These are phyloP conservation scores for Calonectria leucothoes DNA, from an alignment of 2,329 filamentous ascomycete genomes.

Conservation along the genomic window DNA sequence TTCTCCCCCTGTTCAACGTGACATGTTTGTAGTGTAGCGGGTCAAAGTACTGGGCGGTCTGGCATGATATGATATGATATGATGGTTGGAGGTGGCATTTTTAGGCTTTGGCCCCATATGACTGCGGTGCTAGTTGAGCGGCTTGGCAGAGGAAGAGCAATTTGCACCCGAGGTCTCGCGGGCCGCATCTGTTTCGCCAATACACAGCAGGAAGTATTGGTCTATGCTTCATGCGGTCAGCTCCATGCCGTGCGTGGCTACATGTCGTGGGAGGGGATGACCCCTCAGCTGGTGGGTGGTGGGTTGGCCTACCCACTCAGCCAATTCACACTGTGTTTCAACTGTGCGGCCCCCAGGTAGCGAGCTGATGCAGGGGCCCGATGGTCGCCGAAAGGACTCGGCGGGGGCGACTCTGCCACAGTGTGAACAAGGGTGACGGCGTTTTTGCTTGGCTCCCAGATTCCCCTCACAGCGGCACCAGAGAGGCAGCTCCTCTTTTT, in stretches of 20 bases:
- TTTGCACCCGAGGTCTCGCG: neutral
- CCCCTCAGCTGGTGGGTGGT: conserved; percentile 19
- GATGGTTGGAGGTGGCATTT: neutral
- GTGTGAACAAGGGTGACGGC: neutral
- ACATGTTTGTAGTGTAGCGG: neutral
- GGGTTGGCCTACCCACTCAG: neutral
- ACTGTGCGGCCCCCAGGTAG: conserved; percentile 1
- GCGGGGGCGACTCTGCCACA: neutral
- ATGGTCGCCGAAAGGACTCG: neutral
- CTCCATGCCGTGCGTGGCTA: neutral
- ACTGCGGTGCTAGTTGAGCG: neutral
- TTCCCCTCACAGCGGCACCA: conserved; percentile 4
- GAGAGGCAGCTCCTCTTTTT: neutral
- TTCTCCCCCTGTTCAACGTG: neutral
- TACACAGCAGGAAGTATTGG: neutral
- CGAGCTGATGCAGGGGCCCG: neutral
- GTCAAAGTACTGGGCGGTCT: neutral
- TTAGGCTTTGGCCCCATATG: neutral
- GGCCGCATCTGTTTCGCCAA: neutral
- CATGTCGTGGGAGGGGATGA: neutral
- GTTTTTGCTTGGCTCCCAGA: neutral
- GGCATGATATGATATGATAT: neutral
- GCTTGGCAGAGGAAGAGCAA: neutral
- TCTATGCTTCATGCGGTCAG: neutral
- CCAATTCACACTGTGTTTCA: conserved; percentile 17